Conservation (phyloP, 2,329 filamentous ascomycete species). For the Sordariomycetes sp. region DNA sequence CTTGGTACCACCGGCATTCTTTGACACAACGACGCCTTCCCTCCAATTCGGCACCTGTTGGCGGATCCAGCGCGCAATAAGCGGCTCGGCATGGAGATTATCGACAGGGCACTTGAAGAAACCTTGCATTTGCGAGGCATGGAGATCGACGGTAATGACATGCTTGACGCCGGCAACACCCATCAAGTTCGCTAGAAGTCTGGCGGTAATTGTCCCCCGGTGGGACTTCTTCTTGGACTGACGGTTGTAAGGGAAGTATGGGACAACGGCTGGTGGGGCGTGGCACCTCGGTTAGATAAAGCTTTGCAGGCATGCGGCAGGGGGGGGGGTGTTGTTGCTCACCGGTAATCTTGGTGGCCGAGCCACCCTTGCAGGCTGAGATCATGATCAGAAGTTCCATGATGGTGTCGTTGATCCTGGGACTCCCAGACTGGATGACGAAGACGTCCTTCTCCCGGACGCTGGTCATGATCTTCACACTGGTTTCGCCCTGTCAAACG, state of each 20-base stretch:
- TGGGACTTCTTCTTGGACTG: constrained; percentile 99
- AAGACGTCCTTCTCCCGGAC: constrained; percentile 98
- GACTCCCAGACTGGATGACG: constrained; percentile 93
- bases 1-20: constrained; percentile 96
- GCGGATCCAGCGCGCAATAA: constrained; percentile 92
- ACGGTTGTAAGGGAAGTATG: constrained; percentile 97
- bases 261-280: constrained; percentile 57
- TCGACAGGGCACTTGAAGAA: constrained; percentile 98
- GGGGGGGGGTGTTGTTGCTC: constrained; percentile 11
- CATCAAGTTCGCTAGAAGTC: constrained; percentile 93
- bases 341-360: constrained; percentile 95
- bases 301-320: background rate
- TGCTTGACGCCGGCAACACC: constrained; percentile 92
- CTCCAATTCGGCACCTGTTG: constrained; percentile 80
- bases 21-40: constrained; percentile 91
- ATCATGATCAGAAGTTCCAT: constrained; percentile 99
- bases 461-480: constrained; percentile 57
- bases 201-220: constrained; percentile 87
- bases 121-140: constrained; percentile 97
- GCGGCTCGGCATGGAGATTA: constrained; percentile 89
- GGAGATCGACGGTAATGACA: constrained; percentile 93
- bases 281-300: background rate
- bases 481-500: constrained; percentile 51
- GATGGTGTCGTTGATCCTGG: constrained; percentile 94
- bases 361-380: constrained; percentile 94